Percentiles rank a stretch among this genome's conserved stretches.
Conservation (phyloP, 73 alveolate genomes). For the Paramecium biaurelia region DNA sequence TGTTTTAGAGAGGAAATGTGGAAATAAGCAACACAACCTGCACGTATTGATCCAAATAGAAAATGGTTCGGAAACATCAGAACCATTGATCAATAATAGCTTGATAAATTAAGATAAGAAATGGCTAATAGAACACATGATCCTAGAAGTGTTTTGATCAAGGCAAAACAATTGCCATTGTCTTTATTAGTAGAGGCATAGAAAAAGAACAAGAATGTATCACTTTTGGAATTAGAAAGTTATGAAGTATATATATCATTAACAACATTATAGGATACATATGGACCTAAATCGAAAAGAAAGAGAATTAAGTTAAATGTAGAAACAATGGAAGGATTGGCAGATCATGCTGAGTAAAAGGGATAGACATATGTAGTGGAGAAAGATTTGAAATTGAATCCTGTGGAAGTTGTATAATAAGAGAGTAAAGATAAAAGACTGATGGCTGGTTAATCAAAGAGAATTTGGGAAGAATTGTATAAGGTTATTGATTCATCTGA, state of each 20-base stretch:
- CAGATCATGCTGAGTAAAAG: conserved; percentile 79
- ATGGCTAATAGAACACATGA: conserved; percentile 87
- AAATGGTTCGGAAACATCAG: conserved; percentile 99
- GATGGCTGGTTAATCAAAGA: conserved; percentile 97
- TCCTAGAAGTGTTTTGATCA: conserved; percentile 92
- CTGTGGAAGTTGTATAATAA: conserved; percentile 57
- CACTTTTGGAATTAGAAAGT: conserved; percentile 84
- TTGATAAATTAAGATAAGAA: conserved; percentile 93
- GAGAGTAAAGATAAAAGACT: conserved; percentile 86
- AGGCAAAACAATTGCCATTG: conserved; percentile 79
- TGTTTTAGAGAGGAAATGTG: conserved; percentile 78
- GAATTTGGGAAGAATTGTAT: conserved; percentile 99
- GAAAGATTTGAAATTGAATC: conserved; percentile 76
- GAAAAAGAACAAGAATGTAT: conserved; percentile 67
- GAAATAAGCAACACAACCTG: conserved; percentile 89
- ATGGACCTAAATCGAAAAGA: conserved; percentile 96
- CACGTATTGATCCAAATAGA: conserved; percentile 96
- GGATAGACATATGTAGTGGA: conserved; percentile 75
- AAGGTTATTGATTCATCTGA: conserved; percentile 99
- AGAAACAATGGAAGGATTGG: conserved; percentile 84
- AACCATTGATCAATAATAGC: conserved; percentile 93
- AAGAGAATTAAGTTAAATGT: conserved; percentile 95
- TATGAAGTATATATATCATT: conserved; percentile 39
- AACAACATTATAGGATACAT: conserved; percentile 70
- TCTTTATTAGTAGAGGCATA: conserved; percentile 35